phyloP scores from a whole-genome alignment of 1,284 basidiomycete genomes.

The Athelia sp. region DNA sequence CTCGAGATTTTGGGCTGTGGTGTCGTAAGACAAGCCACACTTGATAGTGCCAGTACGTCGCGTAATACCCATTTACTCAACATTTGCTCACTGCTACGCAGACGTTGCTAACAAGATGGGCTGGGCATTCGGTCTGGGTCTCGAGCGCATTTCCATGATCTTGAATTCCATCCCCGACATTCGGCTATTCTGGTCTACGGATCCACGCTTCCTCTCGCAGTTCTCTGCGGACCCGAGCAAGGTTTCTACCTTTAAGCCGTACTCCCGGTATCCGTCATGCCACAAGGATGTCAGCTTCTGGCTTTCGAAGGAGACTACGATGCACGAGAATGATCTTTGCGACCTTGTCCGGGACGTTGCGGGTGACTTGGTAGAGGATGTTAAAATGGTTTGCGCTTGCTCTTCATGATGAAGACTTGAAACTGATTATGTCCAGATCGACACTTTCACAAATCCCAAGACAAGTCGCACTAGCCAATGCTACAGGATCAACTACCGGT shows the following conservation, averaged over 20 bases:
- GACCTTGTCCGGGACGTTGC: slow-evolving; percentile 91
- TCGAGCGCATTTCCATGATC: slow-evolving; percentile 98
- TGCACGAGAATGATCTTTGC: slow-evolving; percentile 97
- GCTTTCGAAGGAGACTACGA: slow-evolving; percentile 32
- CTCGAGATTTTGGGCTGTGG: slow-evolving; percentile 95
- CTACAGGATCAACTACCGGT: slow-evolving; percentile 92
- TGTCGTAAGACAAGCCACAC: slow-evolving; percentile 85
- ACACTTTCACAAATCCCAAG: slow-evolving; percentile 90
- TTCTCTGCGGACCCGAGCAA: slow-evolving; percentile 76
- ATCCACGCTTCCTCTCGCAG: slow-evolving; percentile 85
- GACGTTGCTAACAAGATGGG: slow-evolving; percentile 82
- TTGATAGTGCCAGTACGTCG: slow-evolving; percentile 78
- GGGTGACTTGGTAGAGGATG: slow-evolving; percentile 90
- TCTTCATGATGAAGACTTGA: not conserved
- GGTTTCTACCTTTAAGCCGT: slow-evolving; percentile 68
- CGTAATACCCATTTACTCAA: slow-evolving; percentile 6
- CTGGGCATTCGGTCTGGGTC: slow-evolving; percentile 97
- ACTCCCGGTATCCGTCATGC: slow-evolving; percentile 86
- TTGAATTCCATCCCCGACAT: slow-evolving; percentile 97
- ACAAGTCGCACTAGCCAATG: slow-evolving; percentile 78
- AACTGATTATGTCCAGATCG: slow-evolving; percentile 54
- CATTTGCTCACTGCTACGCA: slow-evolving; percentile 24
- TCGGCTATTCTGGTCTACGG: slow-evolving; percentile 96
- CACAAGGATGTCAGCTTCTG: slow-evolving; percentile 94
- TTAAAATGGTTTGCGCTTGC: slow-evolving; percentile 63